Evolutionary conservation across 202 grass and related monocot genomes (phyloP).

Genomic region (Hordeum pubiflorum): DNA sequence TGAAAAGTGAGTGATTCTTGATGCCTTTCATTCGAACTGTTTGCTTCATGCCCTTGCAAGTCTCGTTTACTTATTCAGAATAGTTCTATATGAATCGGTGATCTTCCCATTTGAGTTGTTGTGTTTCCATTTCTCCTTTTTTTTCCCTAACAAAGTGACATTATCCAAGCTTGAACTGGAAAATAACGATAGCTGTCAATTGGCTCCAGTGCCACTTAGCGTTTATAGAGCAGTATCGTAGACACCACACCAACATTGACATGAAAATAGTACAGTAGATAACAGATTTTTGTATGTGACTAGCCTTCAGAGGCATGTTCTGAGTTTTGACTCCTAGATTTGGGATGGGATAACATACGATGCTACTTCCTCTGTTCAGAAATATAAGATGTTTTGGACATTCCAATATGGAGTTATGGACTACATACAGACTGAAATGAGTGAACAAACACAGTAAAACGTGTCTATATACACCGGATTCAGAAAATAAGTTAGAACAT

Average conservation of each 20-base stretch:
- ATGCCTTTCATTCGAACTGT: not conserved
- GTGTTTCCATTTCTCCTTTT: not conserved
- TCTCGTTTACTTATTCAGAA: constrained; percentile 8
- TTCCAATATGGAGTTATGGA: no score
- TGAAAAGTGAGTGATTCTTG: constrained; percentile 72
- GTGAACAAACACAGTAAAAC: no score
- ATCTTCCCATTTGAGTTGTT: constrained; percentile 5
- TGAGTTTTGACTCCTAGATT: not conserved
- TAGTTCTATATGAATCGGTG: not conserved
- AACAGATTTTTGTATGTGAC: not conserved
- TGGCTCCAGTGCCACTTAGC: not conserved
- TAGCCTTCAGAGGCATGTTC: not conserved
- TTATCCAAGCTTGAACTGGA: not conserved
- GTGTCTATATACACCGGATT: no score
- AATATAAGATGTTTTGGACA: no score
- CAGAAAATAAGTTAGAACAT: no score
- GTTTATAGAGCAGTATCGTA: not conserved
- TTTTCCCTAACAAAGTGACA: not conserved
- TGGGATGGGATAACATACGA: not conserved
- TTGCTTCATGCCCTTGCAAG: not conserved
- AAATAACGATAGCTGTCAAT: not conserved
- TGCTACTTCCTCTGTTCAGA: not conserved
- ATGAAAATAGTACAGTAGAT: not conserved
- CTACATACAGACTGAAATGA: no score
- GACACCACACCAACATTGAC: not conserved